A percentile compares a stretch with the other conserved stretches of the same genome.
phyloP scores from a whole-genome alignment of 306 rosid species.

The Cicer pinnatifidum region DNA sequence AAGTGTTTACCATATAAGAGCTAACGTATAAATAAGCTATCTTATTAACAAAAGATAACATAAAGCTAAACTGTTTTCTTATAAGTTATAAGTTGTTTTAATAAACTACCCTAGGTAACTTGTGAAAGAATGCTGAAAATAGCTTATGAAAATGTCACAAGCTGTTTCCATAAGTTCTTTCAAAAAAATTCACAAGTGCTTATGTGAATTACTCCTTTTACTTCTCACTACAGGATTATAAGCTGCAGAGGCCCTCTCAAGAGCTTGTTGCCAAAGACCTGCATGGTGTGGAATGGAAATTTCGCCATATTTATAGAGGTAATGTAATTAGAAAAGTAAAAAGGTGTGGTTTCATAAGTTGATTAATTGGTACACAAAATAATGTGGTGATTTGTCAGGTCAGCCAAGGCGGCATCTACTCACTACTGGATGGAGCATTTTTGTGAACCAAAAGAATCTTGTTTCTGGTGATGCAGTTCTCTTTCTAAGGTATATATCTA shows the following conservation, averaged over 20 bases:
- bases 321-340: conserved; percentile 37
- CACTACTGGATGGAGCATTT: conserved; percentile 97
- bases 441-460: conserved; percentile 92
- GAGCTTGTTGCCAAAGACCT: conserved; percentile 95
- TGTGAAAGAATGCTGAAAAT: too few relatives aligned
- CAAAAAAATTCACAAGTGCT: too few relatives aligned
- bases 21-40: too few relatives aligned
- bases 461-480: conserved; percentile 99
- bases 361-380: conserved; percentile 40
- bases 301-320: conserved; percentile 97
- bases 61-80: too few relatives aligned
- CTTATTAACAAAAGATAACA: too few relatives aligned
- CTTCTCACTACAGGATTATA: conserved; percentile 69
- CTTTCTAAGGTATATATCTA: conserved; percentile 68
- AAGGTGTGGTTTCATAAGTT: conserved; percentile 39
- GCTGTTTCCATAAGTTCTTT: not conserved
- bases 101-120: too few relatives aligned
- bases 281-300: conserved; percentile 93
- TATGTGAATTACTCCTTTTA: conserved; percentile 13
- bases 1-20: too few relatives aligned
- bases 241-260: conserved; percentile 95
- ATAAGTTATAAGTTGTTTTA: too few relatives aligned
- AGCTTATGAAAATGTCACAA: not conserved
- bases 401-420: conserved; percentile 99
- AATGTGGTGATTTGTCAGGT: conserved; percentile 63